phyloP scores from a whole-genome alignment of 2,329 filamentous ascomycete genomes.

The Aureobasidium mangrovei region DNA sequence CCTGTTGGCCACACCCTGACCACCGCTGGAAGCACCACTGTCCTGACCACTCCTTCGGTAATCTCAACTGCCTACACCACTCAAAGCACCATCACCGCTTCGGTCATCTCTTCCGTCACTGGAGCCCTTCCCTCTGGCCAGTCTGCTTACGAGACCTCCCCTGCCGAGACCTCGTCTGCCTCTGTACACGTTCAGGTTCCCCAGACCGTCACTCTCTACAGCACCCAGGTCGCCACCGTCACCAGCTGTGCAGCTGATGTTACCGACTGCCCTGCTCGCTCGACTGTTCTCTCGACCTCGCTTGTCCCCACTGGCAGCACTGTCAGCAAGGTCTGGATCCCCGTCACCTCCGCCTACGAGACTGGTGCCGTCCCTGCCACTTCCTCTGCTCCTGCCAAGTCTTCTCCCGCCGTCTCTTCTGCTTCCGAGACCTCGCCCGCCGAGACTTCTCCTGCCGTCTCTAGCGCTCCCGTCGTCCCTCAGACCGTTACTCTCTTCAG shows the following conservation, averaged over 20 bases:
- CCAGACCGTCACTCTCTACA: slow-evolving; percentile 15
- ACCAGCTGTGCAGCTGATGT: slow-evolving; percentile 15
- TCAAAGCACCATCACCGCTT: slow-evolving; percentile 14
- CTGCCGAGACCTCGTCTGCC: slow-evolving; percentile 16
- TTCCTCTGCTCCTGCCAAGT: slow-evolving; percentile 11
- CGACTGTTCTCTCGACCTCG: neutral
- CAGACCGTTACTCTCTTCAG: slow-evolving; percentile 18
- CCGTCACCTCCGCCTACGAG: slow-evolving; percentile 7
- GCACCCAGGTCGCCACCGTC: slow-evolving; percentile 16
- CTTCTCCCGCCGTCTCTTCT: neutral
- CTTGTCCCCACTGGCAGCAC: neutral
- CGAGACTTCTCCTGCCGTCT: slow-evolving; percentile 10
- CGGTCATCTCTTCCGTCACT: slow-evolving; percentile 5
- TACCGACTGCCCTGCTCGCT: slow-evolving; percentile 8
- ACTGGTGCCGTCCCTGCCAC: neutral
- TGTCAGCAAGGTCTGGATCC: slow-evolving; percentile 12
- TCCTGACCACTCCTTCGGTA: neutral
- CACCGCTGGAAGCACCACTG: neutral
- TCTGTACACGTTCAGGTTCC: slow-evolving; percentile 7
- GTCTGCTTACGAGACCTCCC: slow-evolving; percentile 17
- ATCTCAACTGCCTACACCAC: slow-evolving; percentile 10
- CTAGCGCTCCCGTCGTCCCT: slow-evolving; percentile 15
- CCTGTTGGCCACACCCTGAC: slow-evolving; percentile 19
- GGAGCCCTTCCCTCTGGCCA: slow-evolving; percentile 16
- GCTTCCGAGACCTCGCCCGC: slow-evolving; percentile 14